Percentiles rank a stretch among this genome's conserved stretches.
Conservation (phyloP, 2,329 filamentous ascomycete genomes). For the Talaromyces sp. region DNA sequence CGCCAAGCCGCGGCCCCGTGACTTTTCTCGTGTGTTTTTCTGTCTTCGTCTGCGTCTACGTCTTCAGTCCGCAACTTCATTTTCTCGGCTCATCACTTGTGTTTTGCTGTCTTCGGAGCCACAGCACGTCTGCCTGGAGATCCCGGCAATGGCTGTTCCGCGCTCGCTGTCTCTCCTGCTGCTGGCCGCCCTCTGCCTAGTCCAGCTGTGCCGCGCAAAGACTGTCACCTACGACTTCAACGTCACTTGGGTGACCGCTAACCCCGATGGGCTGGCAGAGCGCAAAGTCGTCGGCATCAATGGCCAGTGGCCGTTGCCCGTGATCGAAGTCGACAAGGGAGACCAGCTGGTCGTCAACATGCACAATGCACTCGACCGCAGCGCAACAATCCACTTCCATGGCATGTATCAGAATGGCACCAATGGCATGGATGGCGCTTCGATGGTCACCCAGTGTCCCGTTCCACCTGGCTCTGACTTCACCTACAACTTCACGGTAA, state of each 20-base stretch:
- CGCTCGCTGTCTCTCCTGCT: background rate
- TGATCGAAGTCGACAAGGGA: conserved; percentile 67
- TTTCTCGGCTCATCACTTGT: background rate
- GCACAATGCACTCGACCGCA: conserved; percentile 62
- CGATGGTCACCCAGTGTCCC: conserved; percentile 62
- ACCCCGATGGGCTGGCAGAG: conserved; percentile 48
- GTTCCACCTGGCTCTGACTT: conserved; percentile 60
- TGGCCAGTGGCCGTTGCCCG: conserved; percentile 66
- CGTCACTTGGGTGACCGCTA: conserved; percentile 50
- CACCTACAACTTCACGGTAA: conserved; percentile 64
- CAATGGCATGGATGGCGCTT: conserved; percentile 67
- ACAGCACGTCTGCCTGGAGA: background rate
- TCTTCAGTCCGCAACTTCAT: background rate
- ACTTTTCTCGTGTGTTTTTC: background rate
- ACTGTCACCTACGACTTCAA: conserved; percentile 49
- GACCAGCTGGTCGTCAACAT: conserved; percentile 67
- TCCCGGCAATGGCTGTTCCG: background rate
- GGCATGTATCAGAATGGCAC: conserved; percentile 73
- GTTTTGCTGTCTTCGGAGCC: background rate
- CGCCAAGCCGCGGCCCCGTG: background rate
- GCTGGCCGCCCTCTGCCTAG: conserved; percentile 4
- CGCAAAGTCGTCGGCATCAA: conserved; percentile 66
- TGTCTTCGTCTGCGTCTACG: background rate
- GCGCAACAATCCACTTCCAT: conserved; percentile 68
- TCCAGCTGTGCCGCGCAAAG: conserved; percentile 12